Evolutionary conservation across 139 green algal species (phyloP).

Genomic region (Tetratostichococcus sp.): DNA sequence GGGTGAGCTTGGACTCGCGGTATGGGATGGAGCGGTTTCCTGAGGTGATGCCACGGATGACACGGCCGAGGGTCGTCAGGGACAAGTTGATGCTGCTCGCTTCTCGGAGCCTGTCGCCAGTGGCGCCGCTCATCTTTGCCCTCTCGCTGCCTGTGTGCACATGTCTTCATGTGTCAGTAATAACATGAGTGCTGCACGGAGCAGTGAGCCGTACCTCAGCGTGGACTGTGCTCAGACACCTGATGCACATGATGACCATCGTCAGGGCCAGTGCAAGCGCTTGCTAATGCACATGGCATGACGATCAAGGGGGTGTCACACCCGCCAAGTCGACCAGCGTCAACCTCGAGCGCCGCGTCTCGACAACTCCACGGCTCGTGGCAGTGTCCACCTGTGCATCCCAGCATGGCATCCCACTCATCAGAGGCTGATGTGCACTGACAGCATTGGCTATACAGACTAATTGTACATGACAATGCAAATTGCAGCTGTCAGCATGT

Average conservation of each 20-base stretch:
- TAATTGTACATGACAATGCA: too few species aligned
- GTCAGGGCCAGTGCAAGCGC: too few species aligned
- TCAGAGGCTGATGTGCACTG: too few species aligned
- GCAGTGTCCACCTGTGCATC: conserved; percentile 40
- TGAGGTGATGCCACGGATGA: conserved; percentile 38
- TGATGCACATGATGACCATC: too few species aligned
- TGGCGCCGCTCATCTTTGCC: conserved; percentile 55
- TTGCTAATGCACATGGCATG: too few species aligned
- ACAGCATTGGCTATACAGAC: too few species aligned
- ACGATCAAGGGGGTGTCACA: too few species aligned
- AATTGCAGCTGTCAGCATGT: conserved; percentile 22
- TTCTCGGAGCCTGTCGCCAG: conserved; percentile 86
- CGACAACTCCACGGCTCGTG: conserved; percentile 41
- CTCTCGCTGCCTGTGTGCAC: conserved; percentile 77
- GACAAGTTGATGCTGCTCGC: conserved; percentile 94
- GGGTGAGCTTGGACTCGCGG: conserved; percentile 92
- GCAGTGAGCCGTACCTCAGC: too few species aligned
- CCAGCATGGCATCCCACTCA: too few species aligned
- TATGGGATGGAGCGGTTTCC: conserved; percentile 80
- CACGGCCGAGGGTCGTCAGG: conserved; percentile 55
- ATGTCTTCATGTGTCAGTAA: too few species aligned
- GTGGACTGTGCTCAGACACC: too few species aligned
- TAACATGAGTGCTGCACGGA: too few species aligned
- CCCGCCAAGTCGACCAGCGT: conserved; percentile 96
- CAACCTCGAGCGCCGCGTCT: conserved; percentile 59